Percentiles rank a stretch among this genome's conserved stretches.
Evolutionary conservation across 805 yeast genomes (phyloP).

Genomic region (Diddensiella transvaalensis): DNA sequence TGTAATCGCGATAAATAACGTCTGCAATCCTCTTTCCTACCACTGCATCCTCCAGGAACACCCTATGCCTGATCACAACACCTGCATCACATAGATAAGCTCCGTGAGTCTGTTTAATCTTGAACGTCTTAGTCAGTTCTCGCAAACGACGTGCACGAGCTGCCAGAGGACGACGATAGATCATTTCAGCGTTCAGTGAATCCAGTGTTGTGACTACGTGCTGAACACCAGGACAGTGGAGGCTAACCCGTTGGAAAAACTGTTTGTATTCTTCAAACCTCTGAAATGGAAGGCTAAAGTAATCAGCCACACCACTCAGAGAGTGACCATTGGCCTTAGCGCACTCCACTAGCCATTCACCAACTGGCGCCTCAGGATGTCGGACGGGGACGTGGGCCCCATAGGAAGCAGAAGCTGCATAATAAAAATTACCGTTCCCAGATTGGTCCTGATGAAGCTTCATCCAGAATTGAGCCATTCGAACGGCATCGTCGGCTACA

Average conservation of each 20-base stretch:
- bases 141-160: slow-evolving; percentile 12
- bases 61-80: slow-evolving; percentile 13
- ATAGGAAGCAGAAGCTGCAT: slow-evolving; percentile 5
- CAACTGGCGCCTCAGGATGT: slow-evolving; percentile 18
- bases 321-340: slow-evolving; percentile 16
- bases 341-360: slow-evolving; percentile 23
- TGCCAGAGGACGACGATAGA: slow-evolving; percentile 17
- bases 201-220: slow-evolving; percentile 12
- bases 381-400: slow-evolving; percentile 13
- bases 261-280: slow-evolving; percentile 17
- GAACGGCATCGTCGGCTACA: slow-evolving; percentile 14
- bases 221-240: slow-evolving; percentile 10
- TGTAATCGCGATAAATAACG: slow-evolving; percentile 10
- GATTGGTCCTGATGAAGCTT: slow-evolving; percentile 3
- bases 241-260: slow-evolving; percentile 15
- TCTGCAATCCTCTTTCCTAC: slow-evolving; percentile 16
- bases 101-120: slow-evolving; percentile 13
- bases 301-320: slow-evolving; percentile 17
- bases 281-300: slow-evolving; percentile 23
- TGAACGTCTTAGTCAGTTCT: slow-evolving; percentile 18
- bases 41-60: slow-evolving; percentile 14
- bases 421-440: neutral
- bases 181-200: slow-evolving; percentile 14
- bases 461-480: slow-evolving; percentile 15
- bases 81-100: slow-evolving; percentile 19